These are phyloP conservation scores for Pythium aristosporum DNA, from an alignment of 352 stramenopile species.

Conservation along the genomic window DNA sequence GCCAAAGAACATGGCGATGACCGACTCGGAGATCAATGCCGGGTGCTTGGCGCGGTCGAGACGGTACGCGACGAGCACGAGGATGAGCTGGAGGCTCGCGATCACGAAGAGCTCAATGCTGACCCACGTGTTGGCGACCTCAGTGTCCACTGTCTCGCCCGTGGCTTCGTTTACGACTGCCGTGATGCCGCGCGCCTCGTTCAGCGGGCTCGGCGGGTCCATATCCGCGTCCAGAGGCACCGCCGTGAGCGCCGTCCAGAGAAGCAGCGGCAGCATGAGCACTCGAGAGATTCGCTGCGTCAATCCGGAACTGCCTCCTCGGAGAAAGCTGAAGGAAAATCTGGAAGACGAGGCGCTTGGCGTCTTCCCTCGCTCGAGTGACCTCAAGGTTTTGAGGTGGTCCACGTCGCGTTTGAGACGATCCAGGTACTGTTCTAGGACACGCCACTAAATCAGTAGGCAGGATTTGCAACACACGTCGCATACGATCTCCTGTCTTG, in stretches of 20 bases:
- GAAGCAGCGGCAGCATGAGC: slow-evolving; percentile 17
- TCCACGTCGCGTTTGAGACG: slow-evolving; percentile 1
- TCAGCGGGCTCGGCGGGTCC: slow-evolving; percentile 12
- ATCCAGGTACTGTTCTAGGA: background rate
- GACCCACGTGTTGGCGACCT: slow-evolving; percentile 42
- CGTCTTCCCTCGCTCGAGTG: slow-evolving; percentile 22
- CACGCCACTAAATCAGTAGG: background rate
- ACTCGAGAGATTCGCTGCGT: background rate
- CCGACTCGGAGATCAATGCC: slow-evolving; percentile 78
- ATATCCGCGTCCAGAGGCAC: slow-evolving; percentile 9
- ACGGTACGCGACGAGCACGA: slow-evolving; percentile 82
- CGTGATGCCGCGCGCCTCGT: slow-evolving; percentile 23
- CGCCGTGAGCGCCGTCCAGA: slow-evolving; percentile 8
- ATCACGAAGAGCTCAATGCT: slow-evolving; percentile 78
- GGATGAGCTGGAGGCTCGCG: slow-evolving; percentile 74
- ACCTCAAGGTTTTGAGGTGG: slow-evolving; percentile 2
- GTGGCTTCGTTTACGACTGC: slow-evolving; percentile 24
- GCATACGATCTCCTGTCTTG: background rate
- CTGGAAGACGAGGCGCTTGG: background rate
- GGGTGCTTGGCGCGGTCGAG: slow-evolving; percentile 66
- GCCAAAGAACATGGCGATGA: slow-evolving; percentile 81
- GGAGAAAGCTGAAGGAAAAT: slow-evolving; percentile 6
- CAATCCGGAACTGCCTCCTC: background rate
- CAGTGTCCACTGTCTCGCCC: slow-evolving; percentile 30
- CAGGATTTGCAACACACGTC: background rate